Base-by-base conservation (phyloP, 805 yeast genomes). In the Myxozyma monticola region DNA sequence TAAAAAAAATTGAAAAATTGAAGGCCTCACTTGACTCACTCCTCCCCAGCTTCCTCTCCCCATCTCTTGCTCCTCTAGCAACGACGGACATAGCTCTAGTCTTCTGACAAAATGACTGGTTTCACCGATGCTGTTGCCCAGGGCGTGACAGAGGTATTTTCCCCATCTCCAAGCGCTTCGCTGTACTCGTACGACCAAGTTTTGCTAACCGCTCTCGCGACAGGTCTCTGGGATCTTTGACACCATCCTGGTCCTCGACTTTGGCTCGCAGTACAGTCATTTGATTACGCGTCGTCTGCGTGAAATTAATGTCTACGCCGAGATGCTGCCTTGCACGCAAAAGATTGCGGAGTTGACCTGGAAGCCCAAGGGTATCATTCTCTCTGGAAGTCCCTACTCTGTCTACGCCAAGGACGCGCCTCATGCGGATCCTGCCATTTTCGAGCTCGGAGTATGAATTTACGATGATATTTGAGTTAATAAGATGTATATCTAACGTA, bases 311-410 rank as follows among this genome's bases (percentile, higher is more conserved):
- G 91, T 93, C 61, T 93, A 93, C 71, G 98, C 99, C 61, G 99
- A 93, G 75, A 93, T 93, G 99, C 80, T 93, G 59, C 99, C 99
- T 62, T 93, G 99, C 75, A 93, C 99, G 47, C 99, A 95, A 74
- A 93, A 93, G 76, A 91, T 93, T 67, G 69, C 84, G 48, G 97
- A 91, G 61, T 79, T 93, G 63, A 72, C 83, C 53, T 93, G 96
- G 95, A 90, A 81, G 68, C 99, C 99, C 62, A 87, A 84, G 70
- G 99, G 99, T 74, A 84, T 93, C 52, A 93, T 93, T 66, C 76
- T 93, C 57, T 89, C 97, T 40, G 99, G 99, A 58, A 93, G 96
- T 60, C 99, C 99, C 46, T 93, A 88, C 83, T 89, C 98, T 10
- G 99, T 93, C 43, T 93, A 91, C 68, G 96, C 85, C 51, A 84